Conservation (phyloP, 75 land plant species). For the Pseudotsuga menziesii region DNA sequence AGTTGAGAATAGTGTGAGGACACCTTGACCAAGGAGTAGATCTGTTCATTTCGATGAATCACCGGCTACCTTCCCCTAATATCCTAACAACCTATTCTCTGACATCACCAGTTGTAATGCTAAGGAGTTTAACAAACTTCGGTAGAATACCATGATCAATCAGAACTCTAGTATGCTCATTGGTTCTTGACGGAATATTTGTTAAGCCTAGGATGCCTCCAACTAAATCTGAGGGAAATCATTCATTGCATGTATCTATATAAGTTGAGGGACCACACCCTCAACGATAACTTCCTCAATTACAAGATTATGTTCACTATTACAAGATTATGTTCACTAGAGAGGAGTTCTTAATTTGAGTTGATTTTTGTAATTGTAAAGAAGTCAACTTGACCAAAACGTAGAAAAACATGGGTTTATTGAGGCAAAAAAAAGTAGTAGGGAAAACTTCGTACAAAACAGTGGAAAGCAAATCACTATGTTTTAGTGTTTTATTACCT, state of each 20-base stretch:
- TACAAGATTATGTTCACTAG: slow-evolving; percentile 79
- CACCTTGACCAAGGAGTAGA: slow-evolving; percentile 66
- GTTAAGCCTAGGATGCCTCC: slow-evolving; percentile 83
- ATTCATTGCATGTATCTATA: slow-evolving; percentile 64
- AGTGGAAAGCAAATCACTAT: too few species aligned
- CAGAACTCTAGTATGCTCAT: slow-evolving; percentile 64
- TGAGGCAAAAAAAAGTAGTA: too few species aligned
- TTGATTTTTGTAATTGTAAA: slow-evolving; percentile 72
- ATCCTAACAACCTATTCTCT: slow-evolving; percentile 79
- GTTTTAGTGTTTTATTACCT: too few species aligned
- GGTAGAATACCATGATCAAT: slow-evolving; percentile 57
- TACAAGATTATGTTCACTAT: slow-evolving; percentile 84
- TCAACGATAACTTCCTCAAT: slow-evolving; percentile 82
- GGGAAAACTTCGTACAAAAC: too few species aligned
- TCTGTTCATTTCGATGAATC: slow-evolving; percentile 71
- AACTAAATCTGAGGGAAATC: slow-evolving; percentile 83
- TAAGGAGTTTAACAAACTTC: slow-evolving; percentile 45
- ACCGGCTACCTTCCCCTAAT: slow-evolving; percentile 79
- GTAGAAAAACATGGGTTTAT: too few species aligned
- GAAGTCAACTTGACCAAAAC: too few species aligned
- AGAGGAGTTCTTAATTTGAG: slow-evolving; percentile 76
- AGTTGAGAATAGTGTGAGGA: slow-evolving; percentile 58
- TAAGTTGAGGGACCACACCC: slow-evolving; percentile 83
- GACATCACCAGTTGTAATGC: slow-evolving; percentile 54
- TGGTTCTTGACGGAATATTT: slow-evolving; percentile 74